Base-by-base conservation (phyloP, 768 basidiomycete genomes). In the Boletus rubropictus region DNA sequence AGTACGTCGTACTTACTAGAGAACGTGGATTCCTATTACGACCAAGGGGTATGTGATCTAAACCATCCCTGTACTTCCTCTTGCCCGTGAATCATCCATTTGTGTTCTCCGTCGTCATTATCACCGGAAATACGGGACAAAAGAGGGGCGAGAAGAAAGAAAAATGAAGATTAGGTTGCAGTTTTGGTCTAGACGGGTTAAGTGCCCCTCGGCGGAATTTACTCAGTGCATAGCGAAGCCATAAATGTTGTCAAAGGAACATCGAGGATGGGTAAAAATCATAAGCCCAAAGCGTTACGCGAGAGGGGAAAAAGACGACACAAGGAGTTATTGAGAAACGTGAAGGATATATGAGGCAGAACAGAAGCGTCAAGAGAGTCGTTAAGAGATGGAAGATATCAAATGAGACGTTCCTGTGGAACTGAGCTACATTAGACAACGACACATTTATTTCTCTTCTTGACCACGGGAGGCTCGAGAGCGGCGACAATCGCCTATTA, bases 391-490 rank as follows among this genome's bases (percentile, higher is more conserved):
- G 56, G 38, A 58, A 60, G 56, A 66, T 58, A 62, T 64, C 62
- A 56, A 57, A 39, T 36, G 56, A 58, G 53, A 54, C 56, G 59
- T 60, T 50, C 53, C 56, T 61, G 52, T 50, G 54, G 52, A 46
- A 51, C 54, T 49, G 49, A 48, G 50, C 58, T 63, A 62, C 55
- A 61, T 84, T 78, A 98, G 66, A 91, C 78, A 66, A 97, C 79
- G 67, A 89, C 76, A 80, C 94, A 97, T 68, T 78, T 84, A 59
- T 60, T 71, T 72, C 66, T 81, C 75, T 78, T 82, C 74, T 82
- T 96, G 65, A 89, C 77, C 54, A 95, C 85, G 57, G 96, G 96
- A 42, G 96, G 96, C 67, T 99, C 95, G 54, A 98, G 82, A 10
- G 95, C 96, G 60, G 95, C 95, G 50, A 98, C 96, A 62, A 99